A percentile compares a stretch with the other conserved stretches of the same genome.
Conservation (phyloP, 495 filamentous ascomycete genomes). For the Mytilinidion resinicola region DNA sequence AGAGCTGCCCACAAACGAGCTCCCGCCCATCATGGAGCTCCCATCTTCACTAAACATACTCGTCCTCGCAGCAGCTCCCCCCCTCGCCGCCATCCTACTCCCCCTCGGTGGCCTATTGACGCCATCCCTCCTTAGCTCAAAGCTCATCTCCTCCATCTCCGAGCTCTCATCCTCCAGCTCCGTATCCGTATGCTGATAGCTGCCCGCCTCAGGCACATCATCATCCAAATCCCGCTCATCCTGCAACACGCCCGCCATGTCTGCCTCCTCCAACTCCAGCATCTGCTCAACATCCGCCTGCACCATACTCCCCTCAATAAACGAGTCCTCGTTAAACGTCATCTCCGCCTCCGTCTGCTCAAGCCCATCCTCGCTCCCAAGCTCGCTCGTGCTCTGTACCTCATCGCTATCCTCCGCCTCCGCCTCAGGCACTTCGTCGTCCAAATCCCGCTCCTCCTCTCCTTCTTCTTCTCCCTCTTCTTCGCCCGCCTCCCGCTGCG, state of each 20-base stretch:
- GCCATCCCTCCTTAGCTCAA: not conserved
- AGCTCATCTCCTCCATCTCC: conserved; percentile 39
- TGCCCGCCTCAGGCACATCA: conserved; percentile 60
- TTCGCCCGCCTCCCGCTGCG: conserved; percentile 10
- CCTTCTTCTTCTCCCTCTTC: conserved; percentile 21
- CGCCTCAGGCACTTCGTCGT: conserved; percentile 62
- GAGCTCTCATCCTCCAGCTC: conserved; percentile 56
- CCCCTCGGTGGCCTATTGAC: not conserved
- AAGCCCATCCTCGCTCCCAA: conserved; percentile 23
- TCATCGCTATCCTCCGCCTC: conserved; percentile 44
- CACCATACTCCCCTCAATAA: conserved; percentile 35
- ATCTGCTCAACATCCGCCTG: conserved; percentile 27
- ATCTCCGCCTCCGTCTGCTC: conserved; percentile 14
- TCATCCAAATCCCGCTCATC: conserved; percentile 55
- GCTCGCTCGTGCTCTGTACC: conserved; percentile 36
- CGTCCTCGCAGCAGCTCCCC: conserved; percentile 4
- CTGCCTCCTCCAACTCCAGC: conserved; percentile 37
- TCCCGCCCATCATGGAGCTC: conserved; percentile 26
- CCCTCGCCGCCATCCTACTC: conserved; percentile 1
- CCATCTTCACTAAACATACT: conserved; percentile 17
- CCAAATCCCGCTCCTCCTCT: conserved; percentile 44
- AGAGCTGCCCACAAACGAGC: conserved; percentile 25
- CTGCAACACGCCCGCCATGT: conserved; percentile 43
- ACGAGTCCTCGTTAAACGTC: conserved; percentile 30
- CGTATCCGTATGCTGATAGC: conserved; percentile 79